These are phyloP conservation scores for Lignosus rhinocerotis DNA, from an alignment of 1,284 basidiomycete species.

Conservation along the genomic window DNA sequence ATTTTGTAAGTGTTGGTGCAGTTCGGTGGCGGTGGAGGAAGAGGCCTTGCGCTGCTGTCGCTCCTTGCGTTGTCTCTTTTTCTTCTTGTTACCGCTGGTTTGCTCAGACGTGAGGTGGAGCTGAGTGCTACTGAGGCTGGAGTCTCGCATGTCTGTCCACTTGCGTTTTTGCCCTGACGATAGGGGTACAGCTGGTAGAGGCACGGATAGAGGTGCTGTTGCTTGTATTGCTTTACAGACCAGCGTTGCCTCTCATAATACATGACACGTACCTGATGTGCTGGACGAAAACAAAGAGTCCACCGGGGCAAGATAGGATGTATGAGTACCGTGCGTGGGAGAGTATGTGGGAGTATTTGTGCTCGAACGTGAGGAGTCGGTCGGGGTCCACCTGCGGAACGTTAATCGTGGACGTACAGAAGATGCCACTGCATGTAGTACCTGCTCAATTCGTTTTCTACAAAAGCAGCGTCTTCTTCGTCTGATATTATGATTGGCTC, in stretches of 20 bases:
- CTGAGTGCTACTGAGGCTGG: not conserved
- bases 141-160: constrained; percentile 13
- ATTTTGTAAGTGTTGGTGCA: not conserved
- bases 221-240: not conserved
- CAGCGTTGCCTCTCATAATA: not conserved
- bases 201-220: not conserved
- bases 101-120: not conserved
- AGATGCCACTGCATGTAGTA: not conserved
- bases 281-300: not conserved
- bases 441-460: constrained; percentile 30
- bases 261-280: not conserved
- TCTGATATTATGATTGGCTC: constrained; percentile 46
- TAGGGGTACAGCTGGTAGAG: not conserved
- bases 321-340: not conserved
- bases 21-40: not conserved
- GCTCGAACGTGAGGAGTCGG: constrained; percentile 11
- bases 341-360: constrained; percentile 3
- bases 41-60: not conserved
- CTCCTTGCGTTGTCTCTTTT: constrained; percentile 11
- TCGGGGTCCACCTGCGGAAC: constrained; percentile 2
- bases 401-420: not conserved
- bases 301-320: not conserved
- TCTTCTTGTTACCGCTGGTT: constrained; percentile 21
- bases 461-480: constrained; percentile 40
- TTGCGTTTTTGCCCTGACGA: constrained; percentile 25